A percentile compares a stretch with the other conserved stretches of the same genome.
Conservation (phyloP, 371 early-diverging fungal genomes). For the Lichtheimia ornata region DNA sequence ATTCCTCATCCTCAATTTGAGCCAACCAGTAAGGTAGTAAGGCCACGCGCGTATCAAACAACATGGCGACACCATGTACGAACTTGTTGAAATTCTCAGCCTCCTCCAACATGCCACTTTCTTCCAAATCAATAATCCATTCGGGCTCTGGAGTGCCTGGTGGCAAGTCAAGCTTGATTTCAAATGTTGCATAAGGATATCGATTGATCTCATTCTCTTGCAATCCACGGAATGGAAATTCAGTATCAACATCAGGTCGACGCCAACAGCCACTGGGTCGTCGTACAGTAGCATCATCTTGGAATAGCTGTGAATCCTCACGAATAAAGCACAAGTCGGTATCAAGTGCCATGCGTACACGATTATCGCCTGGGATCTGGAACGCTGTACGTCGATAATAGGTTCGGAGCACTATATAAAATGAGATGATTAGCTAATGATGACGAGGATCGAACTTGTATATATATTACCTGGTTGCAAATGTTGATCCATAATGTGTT, state of each 20-base stretch:
- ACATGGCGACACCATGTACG: conserved; percentile 95
- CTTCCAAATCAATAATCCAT: conserved; percentile 95
- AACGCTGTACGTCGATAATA: conserved; percentile 99
- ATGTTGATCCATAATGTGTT: conserved; percentile 72
- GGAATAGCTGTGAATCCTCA: conserved; percentile 79
- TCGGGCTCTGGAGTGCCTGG: conserved; percentile 87
- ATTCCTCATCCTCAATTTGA: conserved; percentile 88
- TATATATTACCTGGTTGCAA: conserved; percentile 77
- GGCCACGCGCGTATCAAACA: conserved; percentile 86
- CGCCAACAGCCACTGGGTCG: conserved; percentile 89
- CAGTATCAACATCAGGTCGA: conserved; percentile 85
- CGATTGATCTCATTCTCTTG: conserved; percentile 81
- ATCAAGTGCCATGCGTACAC: conserved; percentile 98
- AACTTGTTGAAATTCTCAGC: conserved; percentile 99
- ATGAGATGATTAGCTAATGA: neutral
- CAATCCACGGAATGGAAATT: conserved; percentile 81
- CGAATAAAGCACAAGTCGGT: conserved; percentile 98
- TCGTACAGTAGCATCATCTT: conserved; percentile 56
- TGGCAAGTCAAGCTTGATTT: conserved; percentile 96
- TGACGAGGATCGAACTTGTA: neutral
- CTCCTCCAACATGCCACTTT: conserved; percentile 91
- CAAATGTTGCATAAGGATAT: conserved; percentile 98
- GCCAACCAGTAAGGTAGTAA: conserved; percentile 98
- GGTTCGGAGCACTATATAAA: conserved; percentile 75
- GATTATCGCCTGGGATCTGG: conserved; percentile 97